phyloP scores from a whole-genome alignment of 75 land plant species.

The Pinus taeda region DNA sequence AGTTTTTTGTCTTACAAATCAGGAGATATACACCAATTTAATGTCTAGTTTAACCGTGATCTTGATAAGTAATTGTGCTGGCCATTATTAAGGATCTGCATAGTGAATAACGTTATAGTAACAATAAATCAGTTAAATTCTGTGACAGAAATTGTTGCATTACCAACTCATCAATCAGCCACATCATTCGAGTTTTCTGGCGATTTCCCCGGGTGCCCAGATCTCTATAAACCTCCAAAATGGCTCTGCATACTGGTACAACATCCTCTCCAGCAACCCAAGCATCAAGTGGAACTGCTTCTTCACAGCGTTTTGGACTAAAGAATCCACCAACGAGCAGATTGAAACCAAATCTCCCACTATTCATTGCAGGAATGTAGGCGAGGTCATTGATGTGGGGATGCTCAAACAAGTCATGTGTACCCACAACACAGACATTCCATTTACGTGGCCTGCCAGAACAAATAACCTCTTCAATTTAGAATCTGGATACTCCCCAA shows the following conservation, averaged over 20 bases:
- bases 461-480: background rate
- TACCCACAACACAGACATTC: conserved; percentile 95
- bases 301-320: conserved; percentile 90
- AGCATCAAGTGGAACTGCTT: conserved; percentile 91
- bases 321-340: conserved; percentile 96
- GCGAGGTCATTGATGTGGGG: conserved; percentile 99
- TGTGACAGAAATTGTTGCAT: conserved; percentile 9
- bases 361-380: conserved; percentile 88
- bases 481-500: background rate
- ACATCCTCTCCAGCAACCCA: conserved; percentile 91
- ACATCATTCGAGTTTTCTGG: conserved; percentile 98
- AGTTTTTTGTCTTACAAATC: too few species aligned
- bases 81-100: too few species aligned
- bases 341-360: conserved; percentile 90
- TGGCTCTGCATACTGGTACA: conserved; percentile 60
- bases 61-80: too few species aligned
- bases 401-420: conserved; percentile 94
- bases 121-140: too few species aligned
- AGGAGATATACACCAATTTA: too few species aligned
- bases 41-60: too few species aligned
- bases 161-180: conserved; percentile 98
- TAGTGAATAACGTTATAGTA: too few species aligned
- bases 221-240: conserved; percentile 86
- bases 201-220: conserved; percentile 89
- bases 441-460: conserved; percentile 91